Base-by-base conservation (phyloP, 2,329 filamentous ascomycete species). In the Juglanconis sp. region DNA sequence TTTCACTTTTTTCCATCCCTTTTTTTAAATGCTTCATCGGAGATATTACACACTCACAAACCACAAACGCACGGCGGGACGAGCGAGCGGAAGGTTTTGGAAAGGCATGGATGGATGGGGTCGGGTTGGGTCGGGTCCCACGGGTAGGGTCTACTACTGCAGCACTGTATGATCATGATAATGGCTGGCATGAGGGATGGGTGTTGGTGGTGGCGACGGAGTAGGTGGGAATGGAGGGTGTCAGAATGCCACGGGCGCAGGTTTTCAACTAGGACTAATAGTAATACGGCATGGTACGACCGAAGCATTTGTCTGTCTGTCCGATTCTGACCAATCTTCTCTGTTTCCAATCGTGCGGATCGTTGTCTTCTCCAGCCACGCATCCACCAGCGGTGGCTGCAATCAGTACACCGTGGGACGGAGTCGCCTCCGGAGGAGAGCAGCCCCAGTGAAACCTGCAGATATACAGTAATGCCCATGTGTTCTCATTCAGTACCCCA, bases 211-310 rank as follows among this genome's bases (percentile, higher is more conserved):
- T 24, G 15, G 15, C 17, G 42, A 46, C 8, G 42, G 15, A 24
- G 3, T 24, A 7, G 42, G n/a, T 46, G 8, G 53, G 17, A 24
- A 44, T 13, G 35, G 30, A 5, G 9, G 38, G 36, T 60, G 52
- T 55, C 49, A 51, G 31, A 44, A 56, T 56, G 10, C 38, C 38
- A 13, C 38, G 38, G 10, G n/a, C 4, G 10, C 38, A 42, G 38
- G 38, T 42, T 42, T 42, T 42, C 38, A 35, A 53, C 48, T 52
- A 62, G 53, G 52, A 53, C 10, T 62, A 62, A 62, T 62, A 57
- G 52, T 62, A 62, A 62, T 62, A 62, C 31, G 35, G 31, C 55
- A 56, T 60, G 24, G 24, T 24, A 24, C 24, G 60, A 56, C 44
- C 15, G 52, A 50, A 50, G 31, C n/a, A 30, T 36, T 38, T n/a